A percentile compares a stretch with the other conserved stretches of the same genome.
phyloP scores from a whole-genome alignment of 495 filamentous ascomycete species.

The Talaromyces ruber region DNA sequence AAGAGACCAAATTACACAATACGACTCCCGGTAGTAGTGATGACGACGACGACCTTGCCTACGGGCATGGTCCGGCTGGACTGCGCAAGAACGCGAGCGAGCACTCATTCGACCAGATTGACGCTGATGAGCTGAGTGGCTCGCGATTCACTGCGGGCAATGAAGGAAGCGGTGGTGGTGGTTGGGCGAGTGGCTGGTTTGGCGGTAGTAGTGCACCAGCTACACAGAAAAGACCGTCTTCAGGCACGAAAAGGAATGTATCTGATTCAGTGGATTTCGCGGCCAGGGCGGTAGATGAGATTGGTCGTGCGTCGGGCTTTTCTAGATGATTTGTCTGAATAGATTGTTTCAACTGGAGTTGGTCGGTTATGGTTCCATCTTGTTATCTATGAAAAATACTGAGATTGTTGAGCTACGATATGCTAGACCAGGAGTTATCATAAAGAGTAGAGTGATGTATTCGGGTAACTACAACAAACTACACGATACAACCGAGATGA shows the following conservation, averaged over 20 bases:
- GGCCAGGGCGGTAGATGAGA: conserved; percentile 21
- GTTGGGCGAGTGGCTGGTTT: conserved; percentile 33
- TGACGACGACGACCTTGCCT: conserved; percentile 36
- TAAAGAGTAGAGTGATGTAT: no score
- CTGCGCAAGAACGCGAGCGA: conserved; percentile 66
- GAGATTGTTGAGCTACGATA: no score
- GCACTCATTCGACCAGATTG: conserved; percentile 75
- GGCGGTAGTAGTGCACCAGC: conserved; percentile 17
- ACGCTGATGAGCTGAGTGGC: conserved; percentile 49
- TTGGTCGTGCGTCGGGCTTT: conserved; percentile 6
- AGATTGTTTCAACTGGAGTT: neutral
- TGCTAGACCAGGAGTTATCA: no score
- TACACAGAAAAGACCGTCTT: conserved; percentile 4
- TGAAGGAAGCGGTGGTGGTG: neutral
- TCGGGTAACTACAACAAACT: no score
- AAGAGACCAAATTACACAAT: conserved; percentile 45
- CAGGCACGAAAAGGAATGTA: neutral
- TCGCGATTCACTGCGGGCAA: conserved; percentile 13
- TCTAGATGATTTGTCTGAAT: conserved; percentile 1
- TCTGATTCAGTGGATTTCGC: conserved; percentile 22
- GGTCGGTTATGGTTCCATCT: no score
- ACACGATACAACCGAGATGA: no score
- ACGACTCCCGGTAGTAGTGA: conserved; percentile 19
- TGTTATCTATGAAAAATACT: no score
- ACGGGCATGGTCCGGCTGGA: conserved; percentile 27